Conservation (phyloP, 257 asterid species). For the Nicotiana sylvestris region DNA sequence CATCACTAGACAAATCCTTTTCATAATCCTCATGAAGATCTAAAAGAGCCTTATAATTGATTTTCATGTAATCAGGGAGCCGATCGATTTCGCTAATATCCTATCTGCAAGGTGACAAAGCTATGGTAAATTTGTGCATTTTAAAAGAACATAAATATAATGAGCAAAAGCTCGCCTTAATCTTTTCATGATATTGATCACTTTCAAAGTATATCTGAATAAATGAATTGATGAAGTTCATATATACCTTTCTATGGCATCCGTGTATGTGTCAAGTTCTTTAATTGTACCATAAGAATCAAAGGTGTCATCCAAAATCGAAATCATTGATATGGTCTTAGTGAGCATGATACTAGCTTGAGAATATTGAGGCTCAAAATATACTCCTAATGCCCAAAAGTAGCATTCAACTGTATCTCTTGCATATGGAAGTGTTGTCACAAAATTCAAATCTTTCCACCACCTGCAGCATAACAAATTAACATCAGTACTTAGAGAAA, state of each 20-base stretch:
- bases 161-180: not conserved
- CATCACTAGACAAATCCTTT: not conserved
- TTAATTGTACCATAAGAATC: constrained; percentile 19
- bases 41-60: not conserved
- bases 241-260: constrained; percentile 16
- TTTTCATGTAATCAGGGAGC: not conserved
- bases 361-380: too few relatives aligned
- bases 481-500: too few relatives aligned
- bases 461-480: too few relatives aligned
- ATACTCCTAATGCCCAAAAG: too few relatives aligned
- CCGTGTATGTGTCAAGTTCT: constrained; percentile 3
- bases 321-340: too few relatives aligned
- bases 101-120: not conserved
- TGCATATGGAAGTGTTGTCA: too few relatives aligned
- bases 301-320: constrained; percentile 15
- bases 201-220: not conserved
- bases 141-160: not conserved
- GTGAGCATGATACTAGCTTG: too few relatives aligned
- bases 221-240: not conserved
- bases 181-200: not conserved
- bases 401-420: too few relatives aligned
- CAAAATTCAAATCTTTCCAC: too few relatives aligned
- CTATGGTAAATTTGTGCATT: not conserved
- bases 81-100: not conserved
- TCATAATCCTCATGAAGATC: not conserved